Conservation (phyloP, 495 filamentous ascomycete species). For the Penicillium desertorum region DNA sequence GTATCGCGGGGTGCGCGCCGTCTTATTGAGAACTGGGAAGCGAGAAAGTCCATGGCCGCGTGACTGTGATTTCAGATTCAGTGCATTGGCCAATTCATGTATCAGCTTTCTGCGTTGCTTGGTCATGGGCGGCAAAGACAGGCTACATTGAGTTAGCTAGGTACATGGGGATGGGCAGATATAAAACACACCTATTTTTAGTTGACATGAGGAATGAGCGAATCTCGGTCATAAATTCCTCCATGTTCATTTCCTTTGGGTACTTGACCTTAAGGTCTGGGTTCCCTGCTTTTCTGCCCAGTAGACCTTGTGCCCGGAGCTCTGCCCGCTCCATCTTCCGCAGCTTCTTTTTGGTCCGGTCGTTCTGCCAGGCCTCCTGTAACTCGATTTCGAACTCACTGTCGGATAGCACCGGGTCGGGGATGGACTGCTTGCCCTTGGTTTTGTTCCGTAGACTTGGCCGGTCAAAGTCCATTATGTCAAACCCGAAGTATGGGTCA, state of each 20-base stretch:
- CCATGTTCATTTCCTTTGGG: slow-evolving; percentile 63
- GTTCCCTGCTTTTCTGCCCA: slow-evolving; percentile 64
- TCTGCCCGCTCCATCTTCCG: slow-evolving; percentile 80
- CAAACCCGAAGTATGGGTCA: slow-evolving; percentile 70
- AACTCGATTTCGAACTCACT: slow-evolving; percentile 68
- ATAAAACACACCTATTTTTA: slow-evolving; percentile 58
- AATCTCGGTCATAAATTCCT: slow-evolving; percentile 72
- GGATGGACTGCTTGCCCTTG: slow-evolving; percentile 52
- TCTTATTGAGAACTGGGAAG: slow-evolving; percentile 76
- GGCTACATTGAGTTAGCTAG: slow-evolving; percentile 45
- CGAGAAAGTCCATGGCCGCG: slow-evolving; percentile 69
- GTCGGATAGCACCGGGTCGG: slow-evolving; percentile 63
- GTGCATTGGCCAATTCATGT: slow-evolving; percentile 67
- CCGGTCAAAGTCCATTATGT: slow-evolving; percentile 80
- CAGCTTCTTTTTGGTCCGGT: slow-evolving; percentile 75
- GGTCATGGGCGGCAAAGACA: slow-evolving; percentile 81
- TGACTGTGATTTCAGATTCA: slow-evolving; percentile 82
- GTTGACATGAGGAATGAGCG: slow-evolving; percentile 64
- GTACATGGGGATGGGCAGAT: slow-evolving; percentile 4
- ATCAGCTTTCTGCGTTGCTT: slow-evolving; percentile 71
- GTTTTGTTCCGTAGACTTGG: slow-evolving; percentile 55
- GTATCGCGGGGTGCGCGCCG: slow-evolving; percentile 57
- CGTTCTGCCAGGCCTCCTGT: slow-evolving; percentile 64
- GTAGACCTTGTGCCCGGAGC: slow-evolving; percentile 72
- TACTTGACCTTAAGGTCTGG: slow-evolving; percentile 73